Percentiles rank a stretch among this genome's conserved stretches.
These are phyloP conservation scores for Aspergillus nidulans DNA, from an alignment of 495 filamentous ascomycete genomes.

Conservation along the genomic window DNA sequence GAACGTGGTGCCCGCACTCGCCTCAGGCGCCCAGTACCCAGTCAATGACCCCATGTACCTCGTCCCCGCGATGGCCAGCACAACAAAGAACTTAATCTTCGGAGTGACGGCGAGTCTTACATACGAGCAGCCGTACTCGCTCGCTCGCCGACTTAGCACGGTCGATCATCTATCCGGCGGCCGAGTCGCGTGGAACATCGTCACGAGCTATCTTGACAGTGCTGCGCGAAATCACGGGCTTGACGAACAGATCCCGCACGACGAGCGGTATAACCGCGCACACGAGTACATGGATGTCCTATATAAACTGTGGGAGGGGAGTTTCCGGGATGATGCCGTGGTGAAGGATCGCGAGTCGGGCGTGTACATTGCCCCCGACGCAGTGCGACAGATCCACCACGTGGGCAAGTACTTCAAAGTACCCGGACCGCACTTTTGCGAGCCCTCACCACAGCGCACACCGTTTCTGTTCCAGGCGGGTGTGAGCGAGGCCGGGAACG, in stretches of 20 bases:
- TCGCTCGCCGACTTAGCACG: slow-evolving; percentile 62
- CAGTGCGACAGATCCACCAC: slow-evolving; percentile 61
- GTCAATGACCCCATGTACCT: slow-evolving; percentile 52
- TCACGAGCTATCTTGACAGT: slow-evolving; percentile 62
- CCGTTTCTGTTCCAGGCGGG: slow-evolving; percentile 63
- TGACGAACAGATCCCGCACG: slow-evolving; percentile 57
- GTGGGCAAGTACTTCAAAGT: slow-evolving; percentile 61
- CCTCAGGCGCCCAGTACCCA: slow-evolving; percentile 62
- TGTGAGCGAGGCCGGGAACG: slow-evolving; percentile 56
- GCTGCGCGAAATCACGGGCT: slow-evolving; percentile 59
- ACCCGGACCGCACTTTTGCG: slow-evolving; percentile 60
- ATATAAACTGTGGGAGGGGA: slow-evolving; percentile 65
- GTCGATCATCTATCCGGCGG: slow-evolving; percentile 65
- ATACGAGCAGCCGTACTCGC: slow-evolving; percentile 64
- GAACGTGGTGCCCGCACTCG: slow-evolving; percentile 54
- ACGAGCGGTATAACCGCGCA: slow-evolving; percentile 62
- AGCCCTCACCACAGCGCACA: slow-evolving; percentile 63
- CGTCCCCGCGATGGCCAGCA: slow-evolving; percentile 41
- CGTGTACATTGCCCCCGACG: slow-evolving; percentile 53
- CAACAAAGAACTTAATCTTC: slow-evolving; percentile 59
- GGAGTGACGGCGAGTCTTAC: slow-evolving; percentile 65
- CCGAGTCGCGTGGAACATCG: slow-evolving; percentile 63
- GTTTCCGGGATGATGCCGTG: slow-evolving; percentile 64
- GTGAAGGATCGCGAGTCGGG: slow-evolving; percentile 25
- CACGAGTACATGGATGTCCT: slow-evolving; percentile 65